A percentile compares a stretch with the other conserved stretches of the same genome.
phyloP scores from a whole-genome alignment of 208 protist genomes.

The Leishmania braziliensis region DNA sequence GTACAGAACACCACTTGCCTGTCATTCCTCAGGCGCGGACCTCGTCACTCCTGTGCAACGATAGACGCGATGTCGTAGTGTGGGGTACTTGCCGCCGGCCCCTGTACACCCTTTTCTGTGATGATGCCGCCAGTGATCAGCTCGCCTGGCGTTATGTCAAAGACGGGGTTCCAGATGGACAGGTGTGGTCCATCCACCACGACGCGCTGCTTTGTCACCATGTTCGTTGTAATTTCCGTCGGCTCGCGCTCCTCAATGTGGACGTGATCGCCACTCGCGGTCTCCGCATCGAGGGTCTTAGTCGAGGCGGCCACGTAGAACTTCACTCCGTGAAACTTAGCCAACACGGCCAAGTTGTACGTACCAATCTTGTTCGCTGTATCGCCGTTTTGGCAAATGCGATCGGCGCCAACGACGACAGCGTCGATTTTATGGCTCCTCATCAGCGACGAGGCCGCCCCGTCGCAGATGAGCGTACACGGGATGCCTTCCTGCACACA shows the following conservation, averaged over 20 bases:
- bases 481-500: constrained; percentile 93
- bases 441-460: constrained; percentile 86
- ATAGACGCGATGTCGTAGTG: constrained; percentile 66
- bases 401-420: constrained; percentile 94
- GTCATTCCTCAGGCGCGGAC: not conserved
- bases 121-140: constrained; percentile 96
- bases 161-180: constrained; percentile 95
- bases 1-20: not conserved
- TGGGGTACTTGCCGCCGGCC: constrained; percentile 41
- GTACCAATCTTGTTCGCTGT: constrained; percentile 97
- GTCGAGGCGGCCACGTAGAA: constrained; percentile 94
- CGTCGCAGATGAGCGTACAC: constrained; percentile 92
- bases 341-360: constrained; percentile 92
- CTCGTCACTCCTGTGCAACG: constrained; percentile 6
- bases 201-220: constrained; percentile 76
- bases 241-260: constrained; percentile 93
- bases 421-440: constrained; percentile 65
- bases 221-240: constrained; percentile 91
- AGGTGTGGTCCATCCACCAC: constrained; percentile 86
- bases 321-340: constrained; percentile 88
- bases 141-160: constrained; percentile 95
- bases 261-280: constrained; percentile 78
- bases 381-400: constrained; percentile 95
- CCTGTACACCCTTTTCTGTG: constrained; percentile 89
- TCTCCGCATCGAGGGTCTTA: constrained; percentile 91